Evolutionary conservation across 2,329 filamentous ascomycete genomes (phyloP), one percentile per base, ranked within the genome.

Genomic region (Rachicladosporium sp.): DNA sequence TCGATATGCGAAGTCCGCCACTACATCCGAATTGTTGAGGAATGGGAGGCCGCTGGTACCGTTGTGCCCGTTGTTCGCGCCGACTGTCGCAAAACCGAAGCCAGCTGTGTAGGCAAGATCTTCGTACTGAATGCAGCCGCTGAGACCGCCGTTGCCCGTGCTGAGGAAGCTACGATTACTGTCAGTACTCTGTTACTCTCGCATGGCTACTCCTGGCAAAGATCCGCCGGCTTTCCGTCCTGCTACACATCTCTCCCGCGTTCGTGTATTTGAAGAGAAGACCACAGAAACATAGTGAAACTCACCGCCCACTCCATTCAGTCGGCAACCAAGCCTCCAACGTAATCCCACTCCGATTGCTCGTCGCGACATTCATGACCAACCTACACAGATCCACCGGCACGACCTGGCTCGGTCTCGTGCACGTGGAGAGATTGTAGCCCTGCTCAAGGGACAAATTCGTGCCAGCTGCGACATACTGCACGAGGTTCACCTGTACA

Each of bases 1-100:
- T 7, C 51, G 41, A 31, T 64, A 70, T 7, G 64, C 66, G 45
- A 69, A 72, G 43, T 72, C 69, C 29, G 61, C 57, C 1, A 71
- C 47, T 6, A 69, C 58, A 11, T 67, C 66, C 0, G 61, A 51
- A 13, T 68, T 66, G 11, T 64, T 56, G 36, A 65, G 63, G 45
- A 72, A 71, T 0, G 65, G 56, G 15, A 52, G 40, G n/a, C 68
- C 69, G 3, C 58, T 62, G 4, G 57, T 61, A 6, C 64, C 64
- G 38, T 66, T 61, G 41, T 67, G 63, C 1, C 64, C 63, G 10
- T 55, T 65, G 47, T 67, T 65, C 2, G 58, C 59, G 8, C 58
- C 59, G 4, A 64, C 60, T 9, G 57, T 50, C 0, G 63, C 58
- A 37, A 66, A 66, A 1, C 63, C 63, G 23, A 60, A 49, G 7